phyloP scores from a whole-genome alignment of 2,329 filamentous ascomycete genomes.

The Neonectria magnoliae region DNA sequence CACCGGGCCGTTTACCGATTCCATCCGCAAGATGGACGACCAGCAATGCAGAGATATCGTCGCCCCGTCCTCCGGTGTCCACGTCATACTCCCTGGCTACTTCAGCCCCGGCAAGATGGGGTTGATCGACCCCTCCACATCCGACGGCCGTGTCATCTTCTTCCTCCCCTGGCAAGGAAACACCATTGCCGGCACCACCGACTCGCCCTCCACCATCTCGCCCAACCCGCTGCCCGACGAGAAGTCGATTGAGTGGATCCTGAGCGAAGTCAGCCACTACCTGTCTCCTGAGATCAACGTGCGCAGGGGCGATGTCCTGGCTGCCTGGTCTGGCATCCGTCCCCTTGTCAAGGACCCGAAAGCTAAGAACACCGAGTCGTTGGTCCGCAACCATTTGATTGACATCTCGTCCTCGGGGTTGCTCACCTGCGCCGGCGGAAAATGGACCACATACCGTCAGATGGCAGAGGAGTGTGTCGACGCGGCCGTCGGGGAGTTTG shows the following conservation, averaged over 20 bases:
- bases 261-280: constrained; percentile 84
- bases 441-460: constrained; percentile 93
- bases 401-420: constrained; percentile 82
- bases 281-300: constrained; percentile 86
- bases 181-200: constrained; percentile 89
- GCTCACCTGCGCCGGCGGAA: constrained; percentile 86
- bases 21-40: constrained; percentile 87
- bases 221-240: constrained; percentile 81
- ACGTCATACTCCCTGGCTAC: constrained; percentile 88
- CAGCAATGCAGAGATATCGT: constrained; percentile 78
- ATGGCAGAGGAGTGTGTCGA: constrained; percentile 94
- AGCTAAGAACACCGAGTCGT: constrained; percentile 84
- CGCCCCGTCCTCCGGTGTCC: constrained; percentile 84
- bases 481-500: constrained; percentile 76
- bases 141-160: constrained; percentile 90
- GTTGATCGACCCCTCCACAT: constrained; percentile 85
- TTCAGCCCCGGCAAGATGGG: constrained; percentile 89
- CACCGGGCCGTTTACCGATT: constrained; percentile 87
- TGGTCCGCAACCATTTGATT: constrained; percentile 87
- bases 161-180: constrained; percentile 95
- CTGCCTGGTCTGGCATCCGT: constrained; percentile 89
- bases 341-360: constrained; percentile 88
- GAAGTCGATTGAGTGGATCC: constrained; percentile 87
- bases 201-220: constrained; percentile 77
- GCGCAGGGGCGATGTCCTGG: constrained; percentile 85